Evolutionary conservation across 306 rosid genomes (phyloP).

Genomic region (Castanea sativa): DNA sequence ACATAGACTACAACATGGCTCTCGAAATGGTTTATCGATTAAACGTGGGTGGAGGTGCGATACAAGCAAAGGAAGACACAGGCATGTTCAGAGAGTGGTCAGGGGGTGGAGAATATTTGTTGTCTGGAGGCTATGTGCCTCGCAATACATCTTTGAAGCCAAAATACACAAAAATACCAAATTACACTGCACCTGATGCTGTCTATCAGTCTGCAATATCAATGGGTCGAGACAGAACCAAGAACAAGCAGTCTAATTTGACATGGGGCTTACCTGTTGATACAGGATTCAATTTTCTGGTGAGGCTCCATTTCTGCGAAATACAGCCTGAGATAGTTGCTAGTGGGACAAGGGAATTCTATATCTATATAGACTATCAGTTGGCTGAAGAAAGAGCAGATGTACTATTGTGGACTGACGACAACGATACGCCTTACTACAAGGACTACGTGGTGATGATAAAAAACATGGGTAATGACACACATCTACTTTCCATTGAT

Average conservation of each 20-base stretch:
- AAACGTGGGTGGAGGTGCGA: slow-evolving; percentile 32
- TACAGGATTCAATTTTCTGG: slow-evolving; percentile 35
- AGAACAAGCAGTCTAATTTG: slow-evolving; percentile 21
- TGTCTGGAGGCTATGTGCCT: too few relatives aligned
- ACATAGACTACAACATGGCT: slow-evolving; percentile 16
- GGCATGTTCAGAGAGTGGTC: slow-evolving; percentile 38
- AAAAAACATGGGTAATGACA: neutral
- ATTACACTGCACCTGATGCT: slow-evolving; percentile 25
- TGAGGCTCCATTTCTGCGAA: slow-evolving; percentile 33
- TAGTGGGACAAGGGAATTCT: fast-evolving
- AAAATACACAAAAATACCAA: neutral
- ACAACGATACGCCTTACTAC: neutral
- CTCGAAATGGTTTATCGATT: slow-evolving; percentile 35
- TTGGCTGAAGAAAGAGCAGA: neutral
- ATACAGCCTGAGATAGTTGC: fast-evolving
- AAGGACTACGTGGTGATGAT: neutral
- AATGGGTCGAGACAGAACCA: neutral
- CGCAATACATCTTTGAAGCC: too few relatives aligned
- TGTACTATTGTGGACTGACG: neutral
- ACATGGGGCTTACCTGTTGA: slow-evolving; percentile 44
- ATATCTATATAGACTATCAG: neutral
- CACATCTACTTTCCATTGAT: slow-evolving; percentile 18
- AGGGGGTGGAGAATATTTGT: neutral
- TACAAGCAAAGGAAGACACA: slow-evolving; percentile 24
- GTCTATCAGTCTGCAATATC: slow-evolving; percentile 24